Base-by-base conservation (phyloP, 2,329 filamentous ascomycete species). In the Colletotrichum paranaense region DNA sequence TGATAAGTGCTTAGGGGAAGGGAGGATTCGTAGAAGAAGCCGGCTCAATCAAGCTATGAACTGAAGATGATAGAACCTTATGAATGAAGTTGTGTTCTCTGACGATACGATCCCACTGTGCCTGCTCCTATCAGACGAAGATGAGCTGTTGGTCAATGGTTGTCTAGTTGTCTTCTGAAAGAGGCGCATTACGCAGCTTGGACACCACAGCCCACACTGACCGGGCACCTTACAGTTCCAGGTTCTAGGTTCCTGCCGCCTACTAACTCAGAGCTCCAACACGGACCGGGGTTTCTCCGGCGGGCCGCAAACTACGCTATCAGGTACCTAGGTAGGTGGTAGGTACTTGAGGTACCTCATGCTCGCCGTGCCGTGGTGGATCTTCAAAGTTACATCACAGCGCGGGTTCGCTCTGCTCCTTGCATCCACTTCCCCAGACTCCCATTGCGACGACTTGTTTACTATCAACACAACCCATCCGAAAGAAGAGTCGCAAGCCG, bases 221-320 rank as follows among this genome's bases (percentile, higher is more conserved):
- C 52, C 5, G 35, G 35, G 52, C 60, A 66, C 62, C 67, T 58
- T 28, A 19, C 62, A 66, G 71, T 73, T 70, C 71, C 67, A 70
- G 71, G 67, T 73, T 70, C 68, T 67, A 73, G 70, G 67, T 66
- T 73, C 71, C 71, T 71, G 35, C 71, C 67, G 62, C 49, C 60
- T 35, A 12, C 32, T 8, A 35, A 35, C 32, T 1, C 38, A 28
- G 35, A 73, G 67, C 71, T 62, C 46, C 11, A 11, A 16, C 14
- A 24, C 71, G 67, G 71, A 56, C 67, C 71, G 67, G 56, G 35
- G 67, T 73, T 73, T 73, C 62, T 73, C 71, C 71, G 71, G 46
- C 22, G 49, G 35, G 60, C 46, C 35, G 28, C 22, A 24, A 22
- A 58, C 28, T 16, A 46, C 24, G 42, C 59, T n/a, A 56, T 57